phyloP scores from a whole-genome alignment of 345 rosid genomes.

The Firmiana major region DNA sequence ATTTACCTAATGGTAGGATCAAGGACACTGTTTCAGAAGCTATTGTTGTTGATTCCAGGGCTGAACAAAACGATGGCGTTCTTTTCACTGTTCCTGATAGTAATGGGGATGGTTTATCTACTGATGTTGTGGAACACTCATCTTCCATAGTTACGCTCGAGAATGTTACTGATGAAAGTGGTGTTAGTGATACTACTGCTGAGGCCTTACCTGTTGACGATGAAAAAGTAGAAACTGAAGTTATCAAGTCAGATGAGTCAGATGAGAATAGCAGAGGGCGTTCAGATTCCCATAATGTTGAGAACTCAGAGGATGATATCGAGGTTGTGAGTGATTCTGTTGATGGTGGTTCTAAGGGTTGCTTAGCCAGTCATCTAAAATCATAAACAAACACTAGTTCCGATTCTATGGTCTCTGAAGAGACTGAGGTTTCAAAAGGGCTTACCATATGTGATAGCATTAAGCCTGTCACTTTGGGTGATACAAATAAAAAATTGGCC shows the following conservation, averaged over 20 bases:
- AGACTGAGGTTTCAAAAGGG: not conserved
- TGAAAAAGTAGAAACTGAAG: slow-evolving; percentile 9
- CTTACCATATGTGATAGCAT: slow-evolving; percentile 2
- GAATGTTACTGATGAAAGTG: slow-evolving; percentile 1
- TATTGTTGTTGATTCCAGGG: not conserved
- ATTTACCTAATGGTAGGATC: not conserved
- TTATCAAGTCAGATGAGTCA: slow-evolving; percentile 6
- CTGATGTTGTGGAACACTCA: too few relatives aligned
- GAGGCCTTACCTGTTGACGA: slow-evolving; percentile 6
- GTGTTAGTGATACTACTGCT: slow-evolving; percentile 1
- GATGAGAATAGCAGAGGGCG: slow-evolving; percentile 7
- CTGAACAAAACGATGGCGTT: not conserved
- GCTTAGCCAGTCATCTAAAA: not conserved
- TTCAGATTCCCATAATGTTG: slow-evolving; percentile 13
- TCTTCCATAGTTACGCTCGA: too few relatives aligned
- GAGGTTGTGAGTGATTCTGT: slow-evolving; percentile 24
- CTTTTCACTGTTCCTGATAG: not conserved
- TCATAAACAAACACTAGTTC: not conserved
- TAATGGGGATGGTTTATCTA: not conserved
- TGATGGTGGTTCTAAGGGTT: slow-evolving; percentile 16
- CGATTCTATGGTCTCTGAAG: not conserved
- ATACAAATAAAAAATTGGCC: slow-evolving; percentile 21
- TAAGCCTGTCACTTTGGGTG: slow-evolving; percentile 19
- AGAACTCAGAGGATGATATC: slow-evolving; percentile 4
- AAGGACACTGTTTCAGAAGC: not conserved